Evolutionary conservation across 768 basidiomycete genomes (phyloP).

Genomic region (Mycena albidolilacea): DNA sequence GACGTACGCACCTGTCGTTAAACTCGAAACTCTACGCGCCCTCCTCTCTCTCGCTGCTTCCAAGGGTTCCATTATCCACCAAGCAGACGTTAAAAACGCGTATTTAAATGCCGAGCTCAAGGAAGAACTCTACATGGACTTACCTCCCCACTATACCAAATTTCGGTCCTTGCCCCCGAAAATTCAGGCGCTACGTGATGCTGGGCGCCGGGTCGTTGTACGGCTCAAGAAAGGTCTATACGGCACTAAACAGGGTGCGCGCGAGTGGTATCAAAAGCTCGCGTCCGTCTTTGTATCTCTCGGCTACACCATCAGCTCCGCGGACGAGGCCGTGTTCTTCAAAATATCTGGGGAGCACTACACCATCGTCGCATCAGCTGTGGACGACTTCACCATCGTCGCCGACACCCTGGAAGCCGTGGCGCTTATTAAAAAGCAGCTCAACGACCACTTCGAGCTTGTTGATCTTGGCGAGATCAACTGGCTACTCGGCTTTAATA

Average conservation of each 20-base stretch:
- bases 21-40: constrained; percentile 41
- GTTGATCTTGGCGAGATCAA: constrained; percentile 46
- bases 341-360: constrained; percentile 26
- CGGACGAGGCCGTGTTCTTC: constrained; percentile 39
- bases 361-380: constrained; percentile 34
- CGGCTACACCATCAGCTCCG: constrained; percentile 25
- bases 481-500: constrained; percentile 47
- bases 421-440: constrained; percentile 30
- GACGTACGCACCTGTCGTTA: constrained; percentile 46
- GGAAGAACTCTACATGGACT: constrained; percentile 47
- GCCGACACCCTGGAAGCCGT: constrained; percentile 42
- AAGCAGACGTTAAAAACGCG: constrained; percentile 37
- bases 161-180: constrained; percentile 40
- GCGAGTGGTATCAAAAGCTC: constrained; percentile 47
- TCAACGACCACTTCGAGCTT: constrained; percentile 38
- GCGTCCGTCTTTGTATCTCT: constrained; percentile 17
- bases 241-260: constrained; percentile 46
- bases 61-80: constrained; percentile 14
- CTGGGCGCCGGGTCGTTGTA: constrained; percentile 48
- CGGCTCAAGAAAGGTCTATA: constrained; percentile 24
- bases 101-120: constrained; percentile 46
- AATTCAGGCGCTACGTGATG: constrained; percentile 50
- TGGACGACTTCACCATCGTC: constrained; percentile 46
- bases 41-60: constrained; percentile 41
- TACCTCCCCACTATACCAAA: constrained; percentile 37